These are phyloP conservation scores for Ampelocalamus luodianensis DNA, from an alignment of 176 grass and related monocot genomes.

Conservation along the genomic window DNA sequence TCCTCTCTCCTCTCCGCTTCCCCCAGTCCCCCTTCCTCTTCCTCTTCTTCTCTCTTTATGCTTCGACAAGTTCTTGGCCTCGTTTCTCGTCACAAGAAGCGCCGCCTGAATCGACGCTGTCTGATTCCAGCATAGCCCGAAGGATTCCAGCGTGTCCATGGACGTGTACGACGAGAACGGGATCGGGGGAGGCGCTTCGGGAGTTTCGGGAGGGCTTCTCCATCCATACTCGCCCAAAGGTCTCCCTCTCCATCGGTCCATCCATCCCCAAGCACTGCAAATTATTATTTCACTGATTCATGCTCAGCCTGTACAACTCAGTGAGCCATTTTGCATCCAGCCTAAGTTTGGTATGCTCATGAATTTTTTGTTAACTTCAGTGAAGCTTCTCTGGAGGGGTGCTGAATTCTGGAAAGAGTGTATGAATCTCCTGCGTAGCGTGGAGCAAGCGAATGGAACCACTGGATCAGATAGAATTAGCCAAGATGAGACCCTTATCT, in stretches of 20 bases:
- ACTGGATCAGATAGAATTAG: conserved; percentile 5
- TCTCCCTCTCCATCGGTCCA: conserved; percentile 14
- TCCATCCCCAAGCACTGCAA: background rate
- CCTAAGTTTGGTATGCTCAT: background rate
- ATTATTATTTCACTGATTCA: background rate
- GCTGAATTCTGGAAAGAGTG: conserved; percentile 89
- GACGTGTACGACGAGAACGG: conserved; percentile 93
- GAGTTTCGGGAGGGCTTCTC: conserved; percentile 80
- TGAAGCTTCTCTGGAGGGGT: conserved; percentile 87
- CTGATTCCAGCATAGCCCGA: conserved; percentile 60
- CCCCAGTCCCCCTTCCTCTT: background rate
- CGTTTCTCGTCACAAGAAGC: background rate
- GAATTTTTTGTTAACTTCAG: conserved; percentile 47
- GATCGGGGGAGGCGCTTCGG: conserved; percentile 84
- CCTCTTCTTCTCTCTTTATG: background rate
- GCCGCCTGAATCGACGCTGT: conserved; percentile 1
- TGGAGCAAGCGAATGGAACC: conserved; percentile 52
- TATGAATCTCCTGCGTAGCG: conserved; percentile 61
- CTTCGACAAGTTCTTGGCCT: background rate
- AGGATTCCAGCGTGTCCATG: conserved; percentile 58
- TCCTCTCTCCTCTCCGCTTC: background rate
- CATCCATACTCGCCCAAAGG: conserved; percentile 97
- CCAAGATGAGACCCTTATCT: conserved; percentile 54
- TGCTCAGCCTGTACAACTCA: background rate
- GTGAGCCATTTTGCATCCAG: background rate